Percentiles rank a stretch among this genome's conserved stretches.
Evolutionary conservation across 768 basidiomycete species (phyloP).

Genomic region (Leucocoprinus birnbaumii): DNA sequence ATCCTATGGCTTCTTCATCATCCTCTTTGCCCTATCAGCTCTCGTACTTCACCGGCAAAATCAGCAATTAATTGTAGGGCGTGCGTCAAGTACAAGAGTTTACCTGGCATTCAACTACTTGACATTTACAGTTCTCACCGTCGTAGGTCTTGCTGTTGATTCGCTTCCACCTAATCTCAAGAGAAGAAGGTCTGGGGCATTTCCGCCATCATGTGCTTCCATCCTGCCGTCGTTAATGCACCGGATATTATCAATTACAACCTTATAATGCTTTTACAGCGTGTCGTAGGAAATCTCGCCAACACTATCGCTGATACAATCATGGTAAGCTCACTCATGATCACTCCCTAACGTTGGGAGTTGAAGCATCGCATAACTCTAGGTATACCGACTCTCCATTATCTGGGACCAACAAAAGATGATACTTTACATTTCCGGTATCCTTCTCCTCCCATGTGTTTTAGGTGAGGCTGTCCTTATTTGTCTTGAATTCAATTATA

Average conservation of each 20-base stretch:
- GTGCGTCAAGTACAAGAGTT: background rate
- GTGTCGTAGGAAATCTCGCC: no score
- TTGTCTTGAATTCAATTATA: background rate
- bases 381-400: constrained; percentile 1
- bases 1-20: background rate
- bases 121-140: background rate
- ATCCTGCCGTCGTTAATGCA: background rate
- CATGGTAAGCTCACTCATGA: no score
- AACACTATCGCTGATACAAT: no score
- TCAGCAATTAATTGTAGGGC: no score
- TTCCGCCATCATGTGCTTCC: constrained; percentile 5
- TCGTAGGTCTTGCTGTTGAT: background rate
- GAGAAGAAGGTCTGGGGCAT: background rate
- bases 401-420: background rate
- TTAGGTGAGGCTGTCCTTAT: no score
- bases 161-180: background rate
- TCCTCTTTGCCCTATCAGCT: constrained; percentile 1
- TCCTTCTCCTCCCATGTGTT: background rate
- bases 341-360: no score
- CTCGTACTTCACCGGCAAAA: constrained; percentile 1
- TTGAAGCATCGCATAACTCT: background rate
- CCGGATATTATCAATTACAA: background rate
- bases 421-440: background rate
- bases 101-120: constrained; percentile 2
- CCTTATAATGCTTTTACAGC: no score